Percentiles rank a stretch among this genome's conserved stretches.
These are phyloP conservation scores for Tylopilus sp. DNA, from an alignment of 1,284 basidiomycete species.

Conservation along the genomic window DNA sequence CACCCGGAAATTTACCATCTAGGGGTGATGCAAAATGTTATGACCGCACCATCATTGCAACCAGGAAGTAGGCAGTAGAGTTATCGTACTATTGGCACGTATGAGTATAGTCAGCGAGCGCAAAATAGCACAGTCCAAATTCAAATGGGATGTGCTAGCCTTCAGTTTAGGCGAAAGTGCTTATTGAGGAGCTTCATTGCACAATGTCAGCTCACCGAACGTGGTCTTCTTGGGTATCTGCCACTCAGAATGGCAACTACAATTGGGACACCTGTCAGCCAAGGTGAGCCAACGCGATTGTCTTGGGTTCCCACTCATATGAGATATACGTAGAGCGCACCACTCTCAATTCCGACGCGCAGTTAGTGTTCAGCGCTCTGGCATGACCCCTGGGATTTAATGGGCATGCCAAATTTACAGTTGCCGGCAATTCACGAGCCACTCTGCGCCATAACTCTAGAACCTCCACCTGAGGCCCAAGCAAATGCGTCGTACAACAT, in stretches of 20 bases:
- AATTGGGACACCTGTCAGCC: conserved; percentile 12
- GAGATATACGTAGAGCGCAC: conserved; percentile 1
- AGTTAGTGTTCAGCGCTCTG: conserved; percentile 10
- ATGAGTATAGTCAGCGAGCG: neutral
- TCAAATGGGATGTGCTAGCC: conserved; percentile 5
- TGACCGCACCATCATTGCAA: neutral
- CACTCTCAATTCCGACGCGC: neutral
- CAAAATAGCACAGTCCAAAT: conserved; percentile 8
- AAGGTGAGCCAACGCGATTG: conserved; percentile 25
- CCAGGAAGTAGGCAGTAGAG: conserved; percentile 1
- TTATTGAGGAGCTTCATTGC: neutral
- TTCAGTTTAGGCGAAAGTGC: conserved; percentile 2
- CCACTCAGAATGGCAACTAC: conserved; percentile 13
- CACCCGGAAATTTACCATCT: neutral
- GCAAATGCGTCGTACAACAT: neutral
- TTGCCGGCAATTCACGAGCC: neutral
- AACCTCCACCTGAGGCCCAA: neutral
- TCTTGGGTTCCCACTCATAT: conserved; percentile 16
- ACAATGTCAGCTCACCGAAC: conserved; percentile 9
- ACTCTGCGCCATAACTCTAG: neutral
- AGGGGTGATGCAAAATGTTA: neutral
- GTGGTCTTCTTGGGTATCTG: neutral
- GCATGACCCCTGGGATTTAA: conserved; percentile 1
- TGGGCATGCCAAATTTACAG: conserved; percentile 10
- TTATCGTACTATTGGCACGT: neutral